These are phyloP conservation scores for Mycena haematopus DNA, from an alignment of 768 basidiomycete genomes.

Conservation along the genomic window DNA sequence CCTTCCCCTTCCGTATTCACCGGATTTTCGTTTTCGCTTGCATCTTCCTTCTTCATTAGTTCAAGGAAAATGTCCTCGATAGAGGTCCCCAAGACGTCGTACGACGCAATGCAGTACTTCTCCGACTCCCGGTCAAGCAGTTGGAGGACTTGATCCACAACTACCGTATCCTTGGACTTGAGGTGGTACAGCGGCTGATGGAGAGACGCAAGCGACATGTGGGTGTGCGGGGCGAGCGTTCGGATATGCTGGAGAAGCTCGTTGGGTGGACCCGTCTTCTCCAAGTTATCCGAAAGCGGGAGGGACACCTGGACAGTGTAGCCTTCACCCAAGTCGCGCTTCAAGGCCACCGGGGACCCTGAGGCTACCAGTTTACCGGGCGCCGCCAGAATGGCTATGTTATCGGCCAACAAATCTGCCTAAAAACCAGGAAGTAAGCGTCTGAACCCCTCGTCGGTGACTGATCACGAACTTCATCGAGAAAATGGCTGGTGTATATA, in stretches of 20 bases:
- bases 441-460: slow-evolving; percentile 14
- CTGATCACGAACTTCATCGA: slow-evolving; percentile 44
- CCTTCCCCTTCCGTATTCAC: neutral
- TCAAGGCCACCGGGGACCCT: slow-evolving; percentile 75
- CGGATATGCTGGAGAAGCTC: slow-evolving; percentile 52
- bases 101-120: slow-evolving; percentile 51
- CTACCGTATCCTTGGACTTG: slow-evolving; percentile 59
- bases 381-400: slow-evolving; percentile 75
- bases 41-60: slow-evolving; percentile 61
- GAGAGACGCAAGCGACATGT: slow-evolving; percentile 50
- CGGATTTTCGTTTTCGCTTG: slow-evolving; percentile 27
- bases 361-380: slow-evolving; percentile 81
- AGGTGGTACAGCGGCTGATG: slow-evolving; percentile 60
- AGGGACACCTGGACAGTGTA: slow-evolving; percentile 69
- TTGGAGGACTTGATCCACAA: slow-evolving; percentile 62
- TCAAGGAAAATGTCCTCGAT: slow-evolving; percentile 85
- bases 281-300: slow-evolving; percentile 31
- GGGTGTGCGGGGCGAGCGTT: slow-evolving; percentile 51
- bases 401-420: slow-evolving; percentile 80
- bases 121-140: slow-evolving; percentile 54
- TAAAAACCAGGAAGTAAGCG: slow-evolving; percentile 32
- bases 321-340: slow-evolving; percentile 73
- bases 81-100: slow-evolving; percentile 74
- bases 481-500: slow-evolving; percentile 74
- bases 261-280: slow-evolving; percentile 35